Conservation (phyloP, 1,284 basidiomycete species). For the Pyrrhoderma lamaoense region DNA sequence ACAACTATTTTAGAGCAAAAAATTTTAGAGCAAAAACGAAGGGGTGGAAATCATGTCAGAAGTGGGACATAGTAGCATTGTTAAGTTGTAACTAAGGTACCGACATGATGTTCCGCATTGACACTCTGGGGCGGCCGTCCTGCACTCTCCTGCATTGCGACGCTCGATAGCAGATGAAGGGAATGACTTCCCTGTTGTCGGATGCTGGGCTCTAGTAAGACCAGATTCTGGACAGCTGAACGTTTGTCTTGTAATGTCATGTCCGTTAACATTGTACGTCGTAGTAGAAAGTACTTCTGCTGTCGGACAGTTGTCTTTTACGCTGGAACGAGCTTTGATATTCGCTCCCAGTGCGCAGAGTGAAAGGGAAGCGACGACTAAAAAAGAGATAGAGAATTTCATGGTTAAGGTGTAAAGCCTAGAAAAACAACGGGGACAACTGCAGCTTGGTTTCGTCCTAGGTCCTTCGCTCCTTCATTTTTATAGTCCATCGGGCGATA, state of each 20-base stretch:
- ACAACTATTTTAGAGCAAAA: slow-evolving; percentile 2
- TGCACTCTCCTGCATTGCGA: slow-evolving; percentile 16
- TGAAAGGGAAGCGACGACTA: slow-evolving; percentile 9
- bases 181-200: slow-evolving; percentile 1
- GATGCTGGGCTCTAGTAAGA: neutral
- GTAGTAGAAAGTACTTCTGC: slow-evolving; percentile 9
- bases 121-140: slow-evolving; percentile 14
- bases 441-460: neutral
- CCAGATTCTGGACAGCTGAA: slow-evolving; percentile 14
- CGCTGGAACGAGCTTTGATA: slow-evolving; percentile 9
- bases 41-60: neutral
- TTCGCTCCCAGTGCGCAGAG: slow-evolving; percentile 13
- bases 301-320: slow-evolving; percentile 16
- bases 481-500: neutral
- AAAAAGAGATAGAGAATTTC: slow-evolving; percentile 11
- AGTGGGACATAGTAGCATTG: too few species aligned
- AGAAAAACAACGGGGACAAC: neutral
- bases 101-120: slow-evolving; percentile 22
- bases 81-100: slow-evolving; percentile 7
- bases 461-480: neutral
- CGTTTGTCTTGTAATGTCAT: slow-evolving; percentile 7
- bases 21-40: too few species aligned
- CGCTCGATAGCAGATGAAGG: slow-evolving; percentile 5
- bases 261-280: slow-evolving; percentile 8
- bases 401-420: slow-evolving; percentile 4